Base-by-base conservation (phyloP, 2,329 filamentous ascomycete genomes). In the Beauveria sp. region DNA sequence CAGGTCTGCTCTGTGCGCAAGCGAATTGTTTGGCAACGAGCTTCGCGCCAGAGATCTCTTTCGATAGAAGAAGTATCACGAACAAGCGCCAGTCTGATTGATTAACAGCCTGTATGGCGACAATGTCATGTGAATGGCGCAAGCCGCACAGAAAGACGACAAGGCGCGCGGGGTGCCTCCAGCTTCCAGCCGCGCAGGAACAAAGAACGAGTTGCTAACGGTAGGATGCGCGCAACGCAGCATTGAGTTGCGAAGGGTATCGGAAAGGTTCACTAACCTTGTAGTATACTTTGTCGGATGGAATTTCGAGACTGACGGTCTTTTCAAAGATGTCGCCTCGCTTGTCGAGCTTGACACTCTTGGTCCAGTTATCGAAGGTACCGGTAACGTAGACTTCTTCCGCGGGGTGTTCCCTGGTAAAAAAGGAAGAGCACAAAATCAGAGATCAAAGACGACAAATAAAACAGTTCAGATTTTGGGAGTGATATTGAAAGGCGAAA, bases 321-420 rank as follows among this genome's bases (percentile, higher is more conserved):
- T 96, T 96, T 76, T 89, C 81, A 75, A 96, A 96, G 68, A 82
- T 69, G 65, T 86, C 80, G 71, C 83, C 89, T 46, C 86, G 81
- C 78, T 91, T 91, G 53, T 92, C 86, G 62, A 99, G 83, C 79
- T 89, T 85, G 74, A 93, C 85, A 61, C 86, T 91, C 81, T 95
- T 93, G 67, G 84, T 83, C 95, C 95, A 99, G 78, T 91, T 84
- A 77, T 98, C 93, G 73, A 98, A 98, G 65, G 90, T 93, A 73
- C 95, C 95, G 46, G 93, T 98, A 69, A 98, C 95, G 76, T 89
- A 93, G 74, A 98, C 93, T 73, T 96, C 89, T 67, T 87, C 83
- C 72, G 90, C 93, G 69, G 86, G 80, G 74, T 95, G 87, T 72
- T 88, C 86, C 93, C 93, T 97, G 65, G 62, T 63, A 58, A 30